A percentile compares a stretch with the other conserved stretches of the same genome.
Evolutionary conservation across 805 yeast genomes (phyloP).

Genomic region (Wickerhamiella domercqiae): DNA sequence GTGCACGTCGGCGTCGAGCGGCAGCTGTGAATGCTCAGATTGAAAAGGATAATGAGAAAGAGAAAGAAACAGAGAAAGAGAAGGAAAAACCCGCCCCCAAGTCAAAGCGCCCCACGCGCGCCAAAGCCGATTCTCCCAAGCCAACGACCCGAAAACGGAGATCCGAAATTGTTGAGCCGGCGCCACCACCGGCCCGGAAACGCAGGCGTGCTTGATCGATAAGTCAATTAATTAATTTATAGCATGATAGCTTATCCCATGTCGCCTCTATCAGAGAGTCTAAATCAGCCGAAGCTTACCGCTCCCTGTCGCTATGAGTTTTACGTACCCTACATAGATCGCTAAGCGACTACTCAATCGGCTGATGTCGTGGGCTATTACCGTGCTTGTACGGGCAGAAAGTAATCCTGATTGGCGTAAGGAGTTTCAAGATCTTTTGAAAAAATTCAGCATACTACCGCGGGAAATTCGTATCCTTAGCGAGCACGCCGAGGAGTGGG

Average conservation of each 20-base stretch:
- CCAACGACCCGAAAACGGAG: background rate
- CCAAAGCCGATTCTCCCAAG: background rate
- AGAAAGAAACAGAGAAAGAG: too few relatives aligned
- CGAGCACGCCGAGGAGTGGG: background rate
- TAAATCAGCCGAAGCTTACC: too few relatives aligned
- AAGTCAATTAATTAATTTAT: too few relatives aligned
- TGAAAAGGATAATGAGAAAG: too few relatives aligned
- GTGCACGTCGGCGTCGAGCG: too few relatives aligned
- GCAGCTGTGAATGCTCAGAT: too few relatives aligned
- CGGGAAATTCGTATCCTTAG: background rate
- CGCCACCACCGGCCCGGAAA: background rate
- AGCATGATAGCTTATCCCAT: too few relatives aligned
- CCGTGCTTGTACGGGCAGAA: background rate
- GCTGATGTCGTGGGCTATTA: background rate
- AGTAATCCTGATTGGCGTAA: background rate
- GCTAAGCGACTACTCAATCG: too few relatives aligned
- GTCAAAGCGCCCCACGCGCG: background rate
- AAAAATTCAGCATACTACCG: background rate
- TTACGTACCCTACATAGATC: too few relatives aligned
- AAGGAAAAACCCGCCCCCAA: background rate
- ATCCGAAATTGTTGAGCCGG: background rate
- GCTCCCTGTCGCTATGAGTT: too few relatives aligned
- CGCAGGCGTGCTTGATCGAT: background rate
- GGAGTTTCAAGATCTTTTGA: background rate
- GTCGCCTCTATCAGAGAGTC: too few relatives aligned